Evolutionary conservation across 768 basidiomycete genomes (phyloP), one percentile per base, ranked within the genome.

Genomic region (Lyophyllum atratum): DNA sequence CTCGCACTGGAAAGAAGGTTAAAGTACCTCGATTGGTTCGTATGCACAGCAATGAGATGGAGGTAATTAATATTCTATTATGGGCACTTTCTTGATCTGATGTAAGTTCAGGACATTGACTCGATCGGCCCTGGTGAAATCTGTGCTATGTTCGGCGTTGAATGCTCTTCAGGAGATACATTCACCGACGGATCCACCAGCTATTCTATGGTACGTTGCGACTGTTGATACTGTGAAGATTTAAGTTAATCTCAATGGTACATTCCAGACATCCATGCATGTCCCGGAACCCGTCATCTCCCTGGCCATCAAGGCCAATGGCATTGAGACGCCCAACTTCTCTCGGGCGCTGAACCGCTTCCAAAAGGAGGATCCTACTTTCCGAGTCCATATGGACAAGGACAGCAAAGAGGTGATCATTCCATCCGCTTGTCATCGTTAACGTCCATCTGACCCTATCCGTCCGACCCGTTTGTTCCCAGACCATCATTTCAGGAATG

Each of bases 401-500:
- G 95, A 97, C 68, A 92, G 90, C 68, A 94, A 96, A 72, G 96
- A 99, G 85, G 93, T 91, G 63, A 60, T 2, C 3, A 26, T n/a
- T 19, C 12, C 11, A 31, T 15, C 19, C 42, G 31, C 43, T 42
- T 21, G 26, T 33, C 9, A 54, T 31, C 44, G n/a, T 55, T 33
- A 22, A 29, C 15, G 17, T 49, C 11, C 39, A 25, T 24, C 40
- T 48, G 40, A 46, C 24, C n/a, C n/a, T n/a, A n/a, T n/a, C n/a
- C n/a, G n/a, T n/a, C n/a, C n/a, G n/a, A n/a, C n/a, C n/a, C n/a
- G n/a, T n/a, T n/a, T n/a, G n/a, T n/a, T 52, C 15, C 17, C 62
- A 95, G 92, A 98, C 96, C 15, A 98, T 99, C 72, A 98, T 99
- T 62, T 98, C 95, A 28, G 97, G 97, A 21, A 99, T 99, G 97